A percentile compares a stretch with the other conserved stretches of the same genome.
Conservation (phyloP, 2,329 filamentous ascomycete species). For the Botrytis galanthina region DNA sequence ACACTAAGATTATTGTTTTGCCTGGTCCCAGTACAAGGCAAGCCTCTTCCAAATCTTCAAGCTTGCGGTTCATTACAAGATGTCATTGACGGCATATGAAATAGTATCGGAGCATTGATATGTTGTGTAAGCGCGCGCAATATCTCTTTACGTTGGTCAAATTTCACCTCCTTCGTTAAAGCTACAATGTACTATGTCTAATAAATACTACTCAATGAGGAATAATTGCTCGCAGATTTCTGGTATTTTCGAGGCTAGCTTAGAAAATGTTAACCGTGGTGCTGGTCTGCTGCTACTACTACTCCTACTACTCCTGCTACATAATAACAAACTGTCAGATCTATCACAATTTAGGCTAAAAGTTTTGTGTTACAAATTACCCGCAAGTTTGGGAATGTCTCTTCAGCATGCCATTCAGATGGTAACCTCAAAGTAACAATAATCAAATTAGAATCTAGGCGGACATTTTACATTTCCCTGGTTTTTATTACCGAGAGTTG, state of each 20-base stretch:
- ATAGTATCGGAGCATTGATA: not conserved
- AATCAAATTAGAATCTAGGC: conserved; percentile 8
- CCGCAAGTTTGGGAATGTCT: conserved; percentile 20
- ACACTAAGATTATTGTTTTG: not conserved
- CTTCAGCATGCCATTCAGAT: conserved; percentile 8
- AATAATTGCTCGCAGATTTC: not conserved
- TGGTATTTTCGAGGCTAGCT: not conserved
- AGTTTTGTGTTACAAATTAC: conserved; percentile 15
- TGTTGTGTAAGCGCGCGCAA: conserved; percentile 21
- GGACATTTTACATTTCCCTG: not conserved
- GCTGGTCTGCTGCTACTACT: not conserved
- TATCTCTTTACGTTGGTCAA: not conserved
- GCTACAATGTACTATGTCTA: not conserved
- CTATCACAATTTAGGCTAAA: not conserved
- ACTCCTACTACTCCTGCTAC: not conserved
- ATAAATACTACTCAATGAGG: not conserved
- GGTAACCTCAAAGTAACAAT: not conserved
- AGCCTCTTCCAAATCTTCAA: not conserved
- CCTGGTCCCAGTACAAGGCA: conserved; percentile 2
- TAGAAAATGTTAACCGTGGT: not conserved
- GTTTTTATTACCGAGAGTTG: not conserved
- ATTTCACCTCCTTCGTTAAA: not conserved
- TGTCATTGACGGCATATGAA: not conserved
- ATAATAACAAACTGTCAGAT: conserved; percentile 12
- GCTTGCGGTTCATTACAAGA: not conserved